Percentiles rank a stretch among this genome's conserved stretches.
Evolutionary conservation across 257 asterid genomes (phyloP).

Genomic region (Gentiana macrophylla): DNA sequence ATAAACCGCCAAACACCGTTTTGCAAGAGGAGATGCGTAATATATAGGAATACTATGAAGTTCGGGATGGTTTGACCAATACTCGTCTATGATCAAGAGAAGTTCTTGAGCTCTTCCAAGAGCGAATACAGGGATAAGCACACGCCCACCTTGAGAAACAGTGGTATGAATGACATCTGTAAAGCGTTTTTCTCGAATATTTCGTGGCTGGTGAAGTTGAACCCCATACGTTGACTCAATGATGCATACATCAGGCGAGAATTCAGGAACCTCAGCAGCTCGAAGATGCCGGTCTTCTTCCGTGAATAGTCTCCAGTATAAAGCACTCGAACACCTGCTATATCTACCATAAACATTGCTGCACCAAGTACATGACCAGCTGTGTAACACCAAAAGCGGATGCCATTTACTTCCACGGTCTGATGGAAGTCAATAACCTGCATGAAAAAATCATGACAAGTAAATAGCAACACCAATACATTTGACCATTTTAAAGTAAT

Average conservation of each 20-base stretch:
- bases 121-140: constrained; percentile 88
- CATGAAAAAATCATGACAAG: constrained; percentile 6
- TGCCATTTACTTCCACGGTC: constrained; percentile 86
- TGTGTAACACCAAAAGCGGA: constrained; percentile 98
- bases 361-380: constrained; percentile 99
- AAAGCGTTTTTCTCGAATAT: constrained; percentile 73
- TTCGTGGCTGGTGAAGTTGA: constrained; percentile 83
- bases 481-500: too few species aligned
- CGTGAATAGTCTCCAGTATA: constrained; percentile 98
- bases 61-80: constrained; percentile 87
- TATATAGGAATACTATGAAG: constrained; percentile 79
- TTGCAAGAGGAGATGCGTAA: constrained; percentile 96
- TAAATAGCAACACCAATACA: too few species aligned
- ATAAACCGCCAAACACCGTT: constrained; percentile 91
- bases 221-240: constrained; percentile 96
- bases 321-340: constrained; percentile 95
- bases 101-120: constrained; percentile 97
- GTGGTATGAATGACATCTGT: constrained; percentile 82
- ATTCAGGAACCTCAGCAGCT: constrained; percentile 92
- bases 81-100: constrained; percentile 87
- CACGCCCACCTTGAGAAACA: constrained; percentile 88
- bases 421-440: constrained; percentile 99
- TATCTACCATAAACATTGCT: constrained; percentile 99
- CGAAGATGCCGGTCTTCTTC: constrained; percentile 98
- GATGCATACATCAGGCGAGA: constrained; percentile 92